Conservation (phyloP, 805 yeast species). For the Wickerhamiella azyma region DNA sequence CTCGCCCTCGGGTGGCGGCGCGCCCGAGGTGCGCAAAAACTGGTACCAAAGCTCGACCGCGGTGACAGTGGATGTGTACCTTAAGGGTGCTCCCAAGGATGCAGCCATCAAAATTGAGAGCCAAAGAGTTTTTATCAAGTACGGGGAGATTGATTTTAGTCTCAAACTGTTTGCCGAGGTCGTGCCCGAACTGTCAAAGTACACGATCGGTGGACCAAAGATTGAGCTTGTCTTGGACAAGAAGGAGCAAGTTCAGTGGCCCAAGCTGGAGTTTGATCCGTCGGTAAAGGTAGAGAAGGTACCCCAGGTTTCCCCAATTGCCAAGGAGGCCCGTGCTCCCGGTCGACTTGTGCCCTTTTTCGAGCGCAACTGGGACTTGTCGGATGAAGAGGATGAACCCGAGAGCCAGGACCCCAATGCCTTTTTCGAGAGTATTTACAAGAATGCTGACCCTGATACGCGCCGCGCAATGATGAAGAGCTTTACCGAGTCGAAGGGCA, state of each 20-base stretch:
- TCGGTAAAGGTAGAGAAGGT: slow-evolving; percentile 33
- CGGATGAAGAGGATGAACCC: slow-evolving; percentile 32
- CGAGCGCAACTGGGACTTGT: slow-evolving; percentile 53
- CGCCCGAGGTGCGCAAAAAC: slow-evolving; percentile 28
- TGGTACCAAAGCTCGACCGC: slow-evolving; percentile 54
- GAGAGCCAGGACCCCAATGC: slow-evolving; percentile 30
- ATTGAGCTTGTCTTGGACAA: slow-evolving; percentile 56
- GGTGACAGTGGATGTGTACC: slow-evolving; percentile 57
- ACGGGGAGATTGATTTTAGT: slow-evolving; percentile 32
- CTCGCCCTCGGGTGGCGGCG: too few species aligned
- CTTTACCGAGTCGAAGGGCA: slow-evolving; percentile 84
- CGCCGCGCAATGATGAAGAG: slow-evolving; percentile 94
- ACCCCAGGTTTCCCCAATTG: too few species aligned
- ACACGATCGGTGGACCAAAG: slow-evolving; percentile 53
- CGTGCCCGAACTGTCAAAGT: slow-evolving; percentile 32
- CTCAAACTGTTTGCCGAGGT: slow-evolving; percentile 43
- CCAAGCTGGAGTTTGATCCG: slow-evolving; percentile 57
- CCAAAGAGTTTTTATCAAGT: slow-evolving; percentile 7
- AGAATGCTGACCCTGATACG: slow-evolving; percentile 75
- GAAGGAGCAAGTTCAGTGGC: slow-evolving; percentile 38
- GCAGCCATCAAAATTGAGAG: slow-evolving; percentile 30
- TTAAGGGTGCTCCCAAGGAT: slow-evolving; percentile 47
- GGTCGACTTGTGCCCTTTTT: slow-evolving; percentile 28
- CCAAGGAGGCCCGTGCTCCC: slow-evolving; percentile 26
- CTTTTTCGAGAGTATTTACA: slow-evolving; percentile 64